Percentiles rank a stretch among this genome's conserved stretches.
phyloP scores from a whole-genome alignment of 148 eudicot species.

The Camellia japonica region DNA sequence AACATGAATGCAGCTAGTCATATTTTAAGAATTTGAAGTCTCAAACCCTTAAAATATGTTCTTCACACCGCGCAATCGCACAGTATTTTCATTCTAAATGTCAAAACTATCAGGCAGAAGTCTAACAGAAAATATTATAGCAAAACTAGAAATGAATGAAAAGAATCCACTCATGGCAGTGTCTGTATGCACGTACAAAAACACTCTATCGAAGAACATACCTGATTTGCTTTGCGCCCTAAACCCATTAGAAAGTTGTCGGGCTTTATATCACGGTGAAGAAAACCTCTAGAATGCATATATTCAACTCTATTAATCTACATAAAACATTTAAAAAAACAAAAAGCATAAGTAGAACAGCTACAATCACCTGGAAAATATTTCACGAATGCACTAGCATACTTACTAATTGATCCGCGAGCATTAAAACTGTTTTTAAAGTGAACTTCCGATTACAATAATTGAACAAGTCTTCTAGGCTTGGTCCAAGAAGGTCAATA shows the following conservation, averaged over 20 bases:
- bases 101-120: neutral
- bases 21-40: neutral
- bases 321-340: constrained; percentile 10
- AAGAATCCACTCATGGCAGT: neutral
- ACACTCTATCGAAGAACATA: constrained; percentile 13
- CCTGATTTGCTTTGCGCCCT: constrained; percentile 96
- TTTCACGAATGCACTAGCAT: neutral
- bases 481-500: constrained; percentile 92
- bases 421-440: constrained; percentile 80
- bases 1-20: neutral
- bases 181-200: neutral
- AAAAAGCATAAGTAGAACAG: constrained; percentile 8
- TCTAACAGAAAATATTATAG: neutral
- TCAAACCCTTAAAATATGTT: no score
- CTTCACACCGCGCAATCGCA: no score
- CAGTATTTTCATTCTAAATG: neutral
- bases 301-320: constrained; percentile 84
- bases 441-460: constrained; percentile 77
- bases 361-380: constrained; percentile 1
- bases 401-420: constrained; percentile 83
- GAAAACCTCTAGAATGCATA: constrained; percentile 90
- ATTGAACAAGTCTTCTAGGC: constrained; percentile 81
- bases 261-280: constrained; percentile 90
- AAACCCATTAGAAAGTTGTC: constrained; percentile 90
- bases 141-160: neutral